Percentiles rank a stretch among this genome's conserved stretches.
Evolutionary conservation across 805 yeast genomes (phyloP).

Genomic region (Cyberlindnera veronae): DNA sequence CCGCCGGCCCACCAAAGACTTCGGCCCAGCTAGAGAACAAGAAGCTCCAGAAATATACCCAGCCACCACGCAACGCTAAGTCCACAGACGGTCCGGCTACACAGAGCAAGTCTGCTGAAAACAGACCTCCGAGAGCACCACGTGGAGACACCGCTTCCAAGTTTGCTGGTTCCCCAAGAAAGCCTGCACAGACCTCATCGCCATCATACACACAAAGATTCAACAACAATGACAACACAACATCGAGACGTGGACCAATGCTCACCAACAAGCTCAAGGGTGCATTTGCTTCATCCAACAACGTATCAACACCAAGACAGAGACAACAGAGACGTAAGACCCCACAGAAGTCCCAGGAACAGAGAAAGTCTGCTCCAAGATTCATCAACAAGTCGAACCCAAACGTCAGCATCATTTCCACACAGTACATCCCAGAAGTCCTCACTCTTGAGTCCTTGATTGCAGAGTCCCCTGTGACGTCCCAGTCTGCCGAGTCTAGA

Average conservation of each 20-base stretch:
- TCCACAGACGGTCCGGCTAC: no score
- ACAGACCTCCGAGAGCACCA: no score
- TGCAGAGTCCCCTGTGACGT: slow-evolving; percentile 16
- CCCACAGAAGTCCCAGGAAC: neutral
- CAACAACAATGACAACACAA: slow-evolving; percentile 5
- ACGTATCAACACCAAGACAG: slow-evolving; percentile 7
- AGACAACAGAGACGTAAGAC: slow-evolving; percentile 9
- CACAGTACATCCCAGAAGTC: slow-evolving; percentile 19
- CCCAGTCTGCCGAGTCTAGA: slow-evolving; percentile 22
- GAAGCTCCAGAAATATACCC: no score
- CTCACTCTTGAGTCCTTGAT: slow-evolving; percentile 17
- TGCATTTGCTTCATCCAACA: slow-evolving; percentile 2
- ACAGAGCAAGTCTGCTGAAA: no score
- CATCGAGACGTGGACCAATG: slow-evolving; percentile 3
- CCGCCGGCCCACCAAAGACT: no score
- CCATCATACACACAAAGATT: no score
- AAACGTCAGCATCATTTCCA: slow-evolving; percentile 17
- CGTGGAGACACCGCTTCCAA: no score
- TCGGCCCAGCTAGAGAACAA: no score
- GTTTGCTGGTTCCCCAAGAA: neutral
- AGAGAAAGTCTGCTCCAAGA: no score
- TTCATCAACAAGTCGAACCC: slow-evolving; percentile 11
- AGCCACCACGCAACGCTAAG: no score
- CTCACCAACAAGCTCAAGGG: slow-evolving; percentile 10
- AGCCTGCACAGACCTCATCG: neutral